Evolutionary conservation across 192 early-diverging fungal genomes (phyloP), one percentile per base, ranked within the genome.

Genomic region (Dissophora globulifera): DNA sequence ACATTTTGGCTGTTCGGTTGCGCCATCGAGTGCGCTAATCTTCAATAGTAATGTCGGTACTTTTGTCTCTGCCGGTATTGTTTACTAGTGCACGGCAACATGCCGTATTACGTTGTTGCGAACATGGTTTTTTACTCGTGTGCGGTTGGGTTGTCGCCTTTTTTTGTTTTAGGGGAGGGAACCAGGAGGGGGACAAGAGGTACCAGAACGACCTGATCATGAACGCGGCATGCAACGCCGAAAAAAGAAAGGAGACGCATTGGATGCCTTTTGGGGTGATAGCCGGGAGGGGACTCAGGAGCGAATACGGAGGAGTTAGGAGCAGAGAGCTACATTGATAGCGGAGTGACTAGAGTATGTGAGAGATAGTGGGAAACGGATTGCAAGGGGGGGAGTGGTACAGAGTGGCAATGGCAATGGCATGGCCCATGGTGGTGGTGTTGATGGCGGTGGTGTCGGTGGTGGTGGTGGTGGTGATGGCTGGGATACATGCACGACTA

Each of bases 241-340:
- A n/a, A 40, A 45, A 45, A 45, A 45, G 43, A 45, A 45, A 45
- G 43, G 43, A 45, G 43, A 45, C 43, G 43, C 12, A 17, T 45
- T 6, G 43, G 43, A 17, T 45, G 10, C 4, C 43, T 45, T 10
- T 38, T n/a, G n/a, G n/a, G n/a, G n/a, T n/a, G n/a, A n/a, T n/a
- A n/a, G 13, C 35, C 35, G 35, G 35, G 35, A 38, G 13, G 43
- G n/a, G 43, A n/a, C n/a, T 17, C 17, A 45, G 43, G 17, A 45
- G 43, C 43, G 43, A n/a, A n/a, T 4, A 17, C 16, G 12, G n/a
- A 45, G 43, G 43, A 45, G 43, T 45, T n/a, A 45, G 43, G 43
- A 45, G 43, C 43, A 17, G 16, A 45, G 43, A 45, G 43, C 43
- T n/a, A 13, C 38, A 40, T 40, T 40, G 38, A 13, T 10, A 40